phyloP scores from a whole-genome alignment of 805 yeast species.

The Cyberlindnera euphorbiae region DNA sequence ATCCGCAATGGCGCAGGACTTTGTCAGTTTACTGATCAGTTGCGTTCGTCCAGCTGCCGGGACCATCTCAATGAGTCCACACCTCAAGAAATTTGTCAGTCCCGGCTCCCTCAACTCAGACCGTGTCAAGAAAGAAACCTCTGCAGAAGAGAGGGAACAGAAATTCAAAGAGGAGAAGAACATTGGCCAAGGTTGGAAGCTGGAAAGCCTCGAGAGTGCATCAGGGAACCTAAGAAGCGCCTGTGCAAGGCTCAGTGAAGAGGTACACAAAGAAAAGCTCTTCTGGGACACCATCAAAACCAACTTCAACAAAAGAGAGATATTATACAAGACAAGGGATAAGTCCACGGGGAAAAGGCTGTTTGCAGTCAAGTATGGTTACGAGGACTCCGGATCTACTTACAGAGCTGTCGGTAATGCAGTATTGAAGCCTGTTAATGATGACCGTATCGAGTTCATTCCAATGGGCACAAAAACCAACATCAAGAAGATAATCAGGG shows the following conservation, averaged over 20 bases:
- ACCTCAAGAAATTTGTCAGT: constrained; percentile 66
- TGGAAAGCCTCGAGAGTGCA: constrained; percentile 59
- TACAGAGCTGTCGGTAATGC: constrained; percentile 69
- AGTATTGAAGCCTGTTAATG: constrained; percentile 46
- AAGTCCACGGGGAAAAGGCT: constrained; percentile 46
- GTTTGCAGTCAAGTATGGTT: constrained; percentile 85
- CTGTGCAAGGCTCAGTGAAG: constrained; percentile 45
- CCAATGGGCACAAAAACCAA: constrained; percentile 34
- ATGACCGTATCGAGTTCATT: constrained; percentile 37
- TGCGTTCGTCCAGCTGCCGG: constrained; percentile 83
- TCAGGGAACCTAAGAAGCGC: constrained; percentile 47
- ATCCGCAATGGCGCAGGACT: constrained; percentile 81
- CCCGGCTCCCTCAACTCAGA: constrained; percentile 63
- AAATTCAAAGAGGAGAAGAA: constrained; percentile 22
- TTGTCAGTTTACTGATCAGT: constrained; percentile 77
- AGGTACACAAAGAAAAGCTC: constrained; percentile 53
- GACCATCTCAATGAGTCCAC: constrained; percentile 83
- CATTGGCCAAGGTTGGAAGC: constrained; percentile 70
- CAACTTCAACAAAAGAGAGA: constrained; percentile 42
- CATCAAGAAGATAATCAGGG: constrained; percentile 46
- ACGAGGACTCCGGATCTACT: constrained; percentile 83
- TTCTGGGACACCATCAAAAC: constrained; percentile 54
- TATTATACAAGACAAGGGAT: constrained; percentile 61
- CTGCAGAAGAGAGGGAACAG: constrained; percentile 22
- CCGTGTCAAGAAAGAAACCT: constrained; percentile 20